phyloP scores from a whole-genome alignment of 2,329 filamentous ascomycete genomes.

The Fusarium sp. region DNA sequence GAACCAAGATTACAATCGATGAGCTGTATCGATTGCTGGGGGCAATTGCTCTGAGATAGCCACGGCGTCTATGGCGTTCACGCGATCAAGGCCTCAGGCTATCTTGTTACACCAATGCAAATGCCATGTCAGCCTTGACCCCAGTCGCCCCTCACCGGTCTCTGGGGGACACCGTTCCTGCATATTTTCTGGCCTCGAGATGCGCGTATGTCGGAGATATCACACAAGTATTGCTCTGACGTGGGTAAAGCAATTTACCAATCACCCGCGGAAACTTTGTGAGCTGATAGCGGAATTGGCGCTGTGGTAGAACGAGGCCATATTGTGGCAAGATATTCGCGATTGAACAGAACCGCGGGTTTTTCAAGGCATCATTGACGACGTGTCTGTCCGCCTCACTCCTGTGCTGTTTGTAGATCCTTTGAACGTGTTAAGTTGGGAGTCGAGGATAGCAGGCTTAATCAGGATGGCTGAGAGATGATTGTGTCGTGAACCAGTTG shows the following conservation, averaged over 20 bases:
- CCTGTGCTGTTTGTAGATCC: conserved; percentile 14
- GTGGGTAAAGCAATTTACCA: conserved; percentile 20
- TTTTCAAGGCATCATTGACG: background rate
- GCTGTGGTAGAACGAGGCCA: conserved; percentile 15
- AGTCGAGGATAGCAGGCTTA: background rate
- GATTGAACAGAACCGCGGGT: conserved; percentile 11
- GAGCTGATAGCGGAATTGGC: conserved; percentile 15
- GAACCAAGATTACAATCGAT: conserved; percentile 15
- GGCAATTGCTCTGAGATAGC: conserved; percentile 31
- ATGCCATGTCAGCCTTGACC: conserved; percentile 11
- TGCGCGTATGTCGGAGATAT: conserved; percentile 13
- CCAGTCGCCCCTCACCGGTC: conserved; percentile 31
- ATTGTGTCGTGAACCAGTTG: background rate
- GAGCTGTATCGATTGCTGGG: conserved; percentile 25
- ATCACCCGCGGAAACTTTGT: conserved; percentile 21
- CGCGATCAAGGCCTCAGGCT: conserved; percentile 36
- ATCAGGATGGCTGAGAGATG: conserved; percentile 1
- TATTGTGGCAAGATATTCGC: conserved; percentile 10
- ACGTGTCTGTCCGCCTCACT: conserved; percentile 27
- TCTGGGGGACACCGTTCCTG: conserved; percentile 17
- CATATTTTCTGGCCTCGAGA: conserved; percentile 26
- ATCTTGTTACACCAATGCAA: conserved; percentile 29
- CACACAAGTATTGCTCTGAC: conserved; percentile 26
- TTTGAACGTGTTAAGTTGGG: background rate
- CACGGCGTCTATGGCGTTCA: conserved; percentile 22